Percentiles rank a stretch among this genome's conserved stretches.
Evolutionary conservation across 2,329 filamentous ascomycete genomes (phyloP).

Genomic region (Hypoxylon sp.): DNA sequence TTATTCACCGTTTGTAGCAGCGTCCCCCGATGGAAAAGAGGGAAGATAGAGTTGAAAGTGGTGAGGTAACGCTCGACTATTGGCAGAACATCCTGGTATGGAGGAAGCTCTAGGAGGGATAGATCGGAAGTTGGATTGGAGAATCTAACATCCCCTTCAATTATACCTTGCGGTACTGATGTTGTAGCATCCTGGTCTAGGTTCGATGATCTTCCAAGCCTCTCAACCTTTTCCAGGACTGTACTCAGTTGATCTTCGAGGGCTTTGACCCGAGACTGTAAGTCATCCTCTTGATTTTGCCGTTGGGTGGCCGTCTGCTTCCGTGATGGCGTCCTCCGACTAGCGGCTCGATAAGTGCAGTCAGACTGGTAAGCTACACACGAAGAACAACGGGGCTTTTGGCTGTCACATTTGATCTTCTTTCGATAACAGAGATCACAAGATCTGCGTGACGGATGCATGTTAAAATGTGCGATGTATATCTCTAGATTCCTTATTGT

Average conservation of each 20-base stretch:
- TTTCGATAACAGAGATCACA: slow-evolving; percentile 47
- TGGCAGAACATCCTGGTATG: slow-evolving; percentile 54
- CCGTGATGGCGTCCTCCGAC: slow-evolving; percentile 34
- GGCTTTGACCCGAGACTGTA: slow-evolving; percentile 37
- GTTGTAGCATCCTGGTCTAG: not conserved
- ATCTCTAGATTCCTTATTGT: too few species aligned
- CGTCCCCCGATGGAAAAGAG: slow-evolving; percentile 54
- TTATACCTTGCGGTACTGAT: not conserved
- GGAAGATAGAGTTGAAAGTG: slow-evolving; percentile 54
- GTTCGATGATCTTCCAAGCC: slow-evolving; percentile 12
- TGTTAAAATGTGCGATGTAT: slow-evolving; percentile 7
- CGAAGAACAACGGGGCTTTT: slow-evolving; percentile 42
- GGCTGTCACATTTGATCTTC: slow-evolving; percentile 46
- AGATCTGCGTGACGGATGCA: slow-evolving; percentile 23
- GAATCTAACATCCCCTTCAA: not conserved
- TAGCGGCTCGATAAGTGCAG: slow-evolving; percentile 41
- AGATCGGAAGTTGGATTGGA: not conserved
- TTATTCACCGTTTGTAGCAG: slow-evolving; percentile 55
- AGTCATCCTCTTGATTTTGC: slow-evolving; percentile 20
- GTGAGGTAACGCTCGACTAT: slow-evolving; percentile 56
- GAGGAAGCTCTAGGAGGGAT: slow-evolving; percentile 45
- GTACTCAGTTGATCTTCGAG: slow-evolving; percentile 36
- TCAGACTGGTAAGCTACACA: slow-evolving; percentile 40
- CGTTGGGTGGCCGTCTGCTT: slow-evolving; percentile 15
- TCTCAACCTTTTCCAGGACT: slow-evolving; percentile 36